Evolutionary conservation across 345 rosid genomes (phyloP).

Genomic region (Camelina sativa): DNA sequence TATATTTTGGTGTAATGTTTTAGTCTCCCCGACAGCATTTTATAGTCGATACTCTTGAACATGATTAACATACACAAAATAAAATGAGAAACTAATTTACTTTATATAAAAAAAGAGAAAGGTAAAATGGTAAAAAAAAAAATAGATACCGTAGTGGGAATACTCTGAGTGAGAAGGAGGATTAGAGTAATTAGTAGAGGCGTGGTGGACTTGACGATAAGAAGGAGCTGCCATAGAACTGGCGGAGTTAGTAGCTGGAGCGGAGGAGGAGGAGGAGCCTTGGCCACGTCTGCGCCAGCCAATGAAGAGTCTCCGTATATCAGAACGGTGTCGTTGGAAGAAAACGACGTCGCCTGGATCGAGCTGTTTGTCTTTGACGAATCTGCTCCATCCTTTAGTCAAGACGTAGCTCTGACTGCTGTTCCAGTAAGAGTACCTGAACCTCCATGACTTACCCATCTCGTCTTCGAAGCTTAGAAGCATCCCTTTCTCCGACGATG

Average conservation of each 20-base stretch:
- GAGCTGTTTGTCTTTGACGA: conserved; percentile 83
- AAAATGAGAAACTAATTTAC: not conserved
- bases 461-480: conserved; percentile 82
- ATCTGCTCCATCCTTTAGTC: conserved; percentile 93
- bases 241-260: not conserved
- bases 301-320: conserved; percentile 61
- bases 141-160: conserved; percentile 38
- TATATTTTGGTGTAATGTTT: conserved; percentile 10
- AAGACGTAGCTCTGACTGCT: conserved; percentile 85
- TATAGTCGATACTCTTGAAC: not conserved
- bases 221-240: conserved; percentile 30
- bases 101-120: not conserved
- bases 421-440: conserved; percentile 86
- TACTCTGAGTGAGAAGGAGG: conserved; percentile 34
- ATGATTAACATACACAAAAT: not conserved
- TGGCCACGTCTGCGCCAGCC: conserved; percentile 67
- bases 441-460: conserved; percentile 76
- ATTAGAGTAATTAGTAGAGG: conserved; percentile 35
- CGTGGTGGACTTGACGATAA: conserved; percentile 19
- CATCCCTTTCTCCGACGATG: conserved; percentile 46
- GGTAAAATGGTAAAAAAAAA: not conserved
- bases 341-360: conserved; percentile 78
- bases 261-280: conserved; percentile 26
- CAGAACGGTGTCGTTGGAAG: conserved; percentile 61
- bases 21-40: conserved; percentile 32